Conservation (phyloP, 805 yeast genomes). For the Yarrowia osloensis region DNA sequence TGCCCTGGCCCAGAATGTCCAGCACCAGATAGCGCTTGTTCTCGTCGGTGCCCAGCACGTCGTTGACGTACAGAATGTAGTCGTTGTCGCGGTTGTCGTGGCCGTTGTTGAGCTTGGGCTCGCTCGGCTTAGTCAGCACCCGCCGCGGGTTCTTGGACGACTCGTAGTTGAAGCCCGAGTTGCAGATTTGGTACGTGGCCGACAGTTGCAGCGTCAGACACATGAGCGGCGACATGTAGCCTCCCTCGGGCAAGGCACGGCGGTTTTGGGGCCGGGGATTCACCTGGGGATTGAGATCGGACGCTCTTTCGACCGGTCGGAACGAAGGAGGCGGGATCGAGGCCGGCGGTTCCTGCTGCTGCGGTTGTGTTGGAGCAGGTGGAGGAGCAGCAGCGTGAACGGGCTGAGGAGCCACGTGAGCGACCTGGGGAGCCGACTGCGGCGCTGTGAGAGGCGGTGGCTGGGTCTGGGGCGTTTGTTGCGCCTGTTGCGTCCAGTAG, state of each 20-base stretch:
- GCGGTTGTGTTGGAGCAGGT: not conserved
- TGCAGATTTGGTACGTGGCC: constrained; percentile 80
- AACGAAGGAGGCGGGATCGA: constrained; percentile 41
- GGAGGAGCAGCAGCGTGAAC: not conserved
- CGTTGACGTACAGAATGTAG: constrained; percentile 91
- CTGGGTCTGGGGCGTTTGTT: not conserved
- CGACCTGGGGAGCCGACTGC: not conserved
- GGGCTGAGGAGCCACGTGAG: not conserved
- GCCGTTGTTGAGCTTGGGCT: constrained; percentile 78
- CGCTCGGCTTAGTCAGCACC: constrained; percentile 89
- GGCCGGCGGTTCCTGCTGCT: constrained; percentile 3
- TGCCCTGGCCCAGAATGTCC: constrained; percentile 92
- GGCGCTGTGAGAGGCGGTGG: not conserved
- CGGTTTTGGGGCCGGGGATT: constrained; percentile 41
- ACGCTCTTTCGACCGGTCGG: constrained; percentile 41
- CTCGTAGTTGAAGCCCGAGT: constrained; percentile 79
- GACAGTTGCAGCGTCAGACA: constrained; percentile 78
- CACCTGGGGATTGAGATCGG: constrained; percentile 42
- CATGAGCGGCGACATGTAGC: constrained; percentile 58
- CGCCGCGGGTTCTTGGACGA: constrained; percentile 86
- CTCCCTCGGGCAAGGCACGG: constrained; percentile 45
- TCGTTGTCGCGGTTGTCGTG: constrained; percentile 86
- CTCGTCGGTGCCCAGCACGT: constrained; percentile 82
- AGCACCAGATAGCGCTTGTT: constrained; percentile 84
- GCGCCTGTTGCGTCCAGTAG: not conserved